These are phyloP conservation scores for Domatiomyces globalis DNA, from an alignment of 2,329 filamentous ascomycete genomes.

Conservation along the genomic window DNA sequence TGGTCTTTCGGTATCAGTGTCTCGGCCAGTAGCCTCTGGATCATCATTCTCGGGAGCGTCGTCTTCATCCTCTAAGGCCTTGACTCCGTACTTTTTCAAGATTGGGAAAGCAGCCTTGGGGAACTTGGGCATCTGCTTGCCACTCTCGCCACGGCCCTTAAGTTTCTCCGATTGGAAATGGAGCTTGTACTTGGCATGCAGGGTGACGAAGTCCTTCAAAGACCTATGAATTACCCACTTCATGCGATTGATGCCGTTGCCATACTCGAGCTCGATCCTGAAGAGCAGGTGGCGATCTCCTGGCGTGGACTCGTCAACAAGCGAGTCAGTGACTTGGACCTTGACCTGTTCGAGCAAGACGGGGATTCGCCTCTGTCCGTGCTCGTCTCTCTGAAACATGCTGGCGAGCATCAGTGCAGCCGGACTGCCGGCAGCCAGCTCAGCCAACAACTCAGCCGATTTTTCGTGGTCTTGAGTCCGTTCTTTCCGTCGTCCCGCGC, in stretches of 20 bases:
- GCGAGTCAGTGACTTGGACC: constrained; percentile 70
- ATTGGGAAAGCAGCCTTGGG: constrained; percentile 83
- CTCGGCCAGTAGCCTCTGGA: constrained; percentile 42
- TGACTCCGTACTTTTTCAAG: constrained; percentile 63
- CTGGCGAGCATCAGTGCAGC: constrained; percentile 89
- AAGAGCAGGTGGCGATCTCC: constrained; percentile 68
- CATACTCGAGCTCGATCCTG: constrained; percentile 87
- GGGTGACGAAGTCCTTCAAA: constrained; percentile 75
- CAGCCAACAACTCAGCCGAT: constrained; percentile 90
- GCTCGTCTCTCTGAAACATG: constrained; percentile 95
- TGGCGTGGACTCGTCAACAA: constrained; percentile 37
- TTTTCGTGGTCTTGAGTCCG: constrained; percentile 81
- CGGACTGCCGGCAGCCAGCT: constrained; percentile 80
- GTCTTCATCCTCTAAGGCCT: constrained; percentile 64
- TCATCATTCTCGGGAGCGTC: constrained; percentile 37
- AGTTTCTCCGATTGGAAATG: constrained; percentile 71
- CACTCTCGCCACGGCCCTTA: constrained; percentile 53
- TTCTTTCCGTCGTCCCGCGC: constrained; percentile 68
- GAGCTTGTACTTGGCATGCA: constrained; percentile 87
- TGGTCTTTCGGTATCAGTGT: constrained; percentile 52
- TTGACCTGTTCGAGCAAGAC: constrained; percentile 92
- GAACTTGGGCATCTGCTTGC: constrained; percentile 75
- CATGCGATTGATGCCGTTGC: constrained; percentile 89
- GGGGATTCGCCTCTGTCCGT: constrained; percentile 86
- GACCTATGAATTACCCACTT: constrained; percentile 85